These are phyloP conservation scores for Exophiala dermatitidis DNA, from an alignment of 2,329 filamentous ascomycete species.

Conservation along the genomic window DNA sequence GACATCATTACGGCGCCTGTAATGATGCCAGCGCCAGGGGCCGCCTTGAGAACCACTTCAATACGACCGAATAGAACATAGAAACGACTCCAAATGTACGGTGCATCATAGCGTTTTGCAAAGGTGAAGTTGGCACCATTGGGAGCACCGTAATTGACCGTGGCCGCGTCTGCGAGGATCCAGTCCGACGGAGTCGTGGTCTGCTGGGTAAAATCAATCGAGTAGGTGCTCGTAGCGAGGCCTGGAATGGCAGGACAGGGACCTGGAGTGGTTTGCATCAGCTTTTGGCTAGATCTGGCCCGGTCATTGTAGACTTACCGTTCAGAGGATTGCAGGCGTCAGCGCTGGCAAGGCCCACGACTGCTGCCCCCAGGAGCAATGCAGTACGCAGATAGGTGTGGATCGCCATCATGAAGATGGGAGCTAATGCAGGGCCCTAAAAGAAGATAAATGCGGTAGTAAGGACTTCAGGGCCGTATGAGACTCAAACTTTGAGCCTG, in stretches of 20 bases:
- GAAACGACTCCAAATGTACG: slow-evolving; percentile 40
- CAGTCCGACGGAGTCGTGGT: slow-evolving; percentile 55
- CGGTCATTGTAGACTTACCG: slow-evolving; percentile 6
- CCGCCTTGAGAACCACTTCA: slow-evolving; percentile 42
- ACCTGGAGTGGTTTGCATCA: slow-evolving; percentile 8
- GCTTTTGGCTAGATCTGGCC: background rate
- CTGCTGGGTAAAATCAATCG: slow-evolving; percentile 75
- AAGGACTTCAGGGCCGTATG: background rate
- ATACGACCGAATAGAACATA: slow-evolving; percentile 51
- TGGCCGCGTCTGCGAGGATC: slow-evolving; percentile 60
- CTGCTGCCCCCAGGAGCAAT: background rate
- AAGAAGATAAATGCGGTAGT: background rate
- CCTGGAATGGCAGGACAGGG: slow-evolving; percentile 68
- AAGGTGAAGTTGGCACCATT: slow-evolving; percentile 47
- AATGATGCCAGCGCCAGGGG: slow-evolving; percentile 70
- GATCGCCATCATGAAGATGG: slow-evolving; percentile 4
- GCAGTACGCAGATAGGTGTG: slow-evolving; percentile 2
- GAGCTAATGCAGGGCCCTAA: background rate
- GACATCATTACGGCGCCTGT: slow-evolving; percentile 93
- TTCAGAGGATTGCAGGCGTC: slow-evolving; percentile 18
- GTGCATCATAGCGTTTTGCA: slow-evolving; percentile 42
- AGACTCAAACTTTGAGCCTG: background rate
- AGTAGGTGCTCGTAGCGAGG: slow-evolving; percentile 63
- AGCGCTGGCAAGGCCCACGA: slow-evolving; percentile 6
- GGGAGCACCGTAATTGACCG: slow-evolving; percentile 61